Conservation (phyloP, 2,329 filamentous ascomycete species). For the Pseudomassariella vexata region DNA sequence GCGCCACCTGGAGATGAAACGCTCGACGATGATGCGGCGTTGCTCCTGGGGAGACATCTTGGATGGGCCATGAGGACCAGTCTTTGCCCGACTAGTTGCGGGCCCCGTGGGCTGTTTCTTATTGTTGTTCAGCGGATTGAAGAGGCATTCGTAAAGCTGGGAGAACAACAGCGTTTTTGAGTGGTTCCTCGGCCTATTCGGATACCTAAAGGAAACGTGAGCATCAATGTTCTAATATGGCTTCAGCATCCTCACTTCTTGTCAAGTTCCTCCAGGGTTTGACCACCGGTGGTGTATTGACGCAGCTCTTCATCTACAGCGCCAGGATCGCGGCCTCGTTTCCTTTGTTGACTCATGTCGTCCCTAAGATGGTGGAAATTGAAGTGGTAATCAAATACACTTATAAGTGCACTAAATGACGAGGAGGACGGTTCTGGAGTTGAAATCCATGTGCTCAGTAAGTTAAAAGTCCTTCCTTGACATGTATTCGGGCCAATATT, state of each 20-base stretch:
- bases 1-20: slow-evolving; percentile 83
- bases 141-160: slow-evolving; percentile 69
- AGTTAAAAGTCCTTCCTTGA: too few relatives aligned
- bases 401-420: too few relatives aligned
- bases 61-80: slow-evolving; percentile 51
- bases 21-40: slow-evolving; percentile 72
- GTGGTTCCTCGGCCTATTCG: slow-evolving; percentile 76
- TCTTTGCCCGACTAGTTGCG: slow-evolving; percentile 47
- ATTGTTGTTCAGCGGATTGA: slow-evolving; percentile 74
- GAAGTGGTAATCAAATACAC: neutral
- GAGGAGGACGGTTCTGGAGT: too few relatives aligned
- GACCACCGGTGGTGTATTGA: slow-evolving; percentile 39
- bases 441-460: too few relatives aligned
- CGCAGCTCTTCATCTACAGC: slow-evolving; percentile 45
- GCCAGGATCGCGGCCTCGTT: slow-evolving; percentile 26
- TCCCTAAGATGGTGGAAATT: neutral
- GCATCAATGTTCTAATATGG: slow-evolving; percentile 2
- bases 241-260: slow-evolving; percentile 29
- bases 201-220: slow-evolving; percentile 55
- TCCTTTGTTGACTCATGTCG: slow-evolving; percentile 27
- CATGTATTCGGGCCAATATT: too few relatives aligned
- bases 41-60: slow-evolving; percentile 69
- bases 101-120: slow-evolving; percentile 66
- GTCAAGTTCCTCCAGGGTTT: slow-evolving; percentile 36
- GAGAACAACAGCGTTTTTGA: slow-evolving; percentile 77